A percentile compares a stretch with the other conserved stretches of the same genome.
phyloP scores from a whole-genome alignment of 768 basidiomycete species.

The Boletus sp. region DNA sequence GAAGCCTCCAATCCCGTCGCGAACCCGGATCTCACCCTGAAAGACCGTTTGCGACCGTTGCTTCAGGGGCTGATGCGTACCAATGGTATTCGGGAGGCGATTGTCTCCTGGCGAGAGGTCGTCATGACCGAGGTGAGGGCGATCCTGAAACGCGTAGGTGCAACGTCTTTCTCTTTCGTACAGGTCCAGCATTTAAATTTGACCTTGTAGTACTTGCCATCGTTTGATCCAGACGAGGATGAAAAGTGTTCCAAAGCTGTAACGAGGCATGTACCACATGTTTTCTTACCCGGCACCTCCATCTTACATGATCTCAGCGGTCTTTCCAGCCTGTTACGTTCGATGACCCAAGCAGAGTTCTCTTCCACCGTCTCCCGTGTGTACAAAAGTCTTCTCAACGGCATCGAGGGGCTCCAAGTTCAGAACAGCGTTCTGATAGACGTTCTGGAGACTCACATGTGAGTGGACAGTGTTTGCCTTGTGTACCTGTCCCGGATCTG shows the following conservation, averaged over 20 bases:
- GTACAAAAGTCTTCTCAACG: constrained; percentile 60
- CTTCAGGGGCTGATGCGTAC: constrained; percentile 77
- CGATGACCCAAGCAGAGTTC: constrained; percentile 70
- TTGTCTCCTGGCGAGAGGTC: constrained; percentile 67
- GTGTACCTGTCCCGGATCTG: neutral
- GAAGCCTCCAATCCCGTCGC: constrained; percentile 10
- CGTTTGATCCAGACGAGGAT: constrained; percentile 56
- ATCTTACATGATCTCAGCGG: constrained; percentile 21
- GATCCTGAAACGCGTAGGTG: constrained; percentile 58
- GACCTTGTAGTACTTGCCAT: constrained; percentile 53
- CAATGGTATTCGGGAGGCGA: constrained; percentile 65
- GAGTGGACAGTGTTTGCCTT: constrained; percentile 11
- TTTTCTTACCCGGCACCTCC: neutral
- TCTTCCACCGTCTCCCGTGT: constrained; percentile 57
- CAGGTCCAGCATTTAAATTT: neutral
- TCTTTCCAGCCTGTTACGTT: constrained; percentile 56
- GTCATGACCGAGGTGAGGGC: constrained; percentile 60
- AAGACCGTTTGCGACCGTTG: constrained; percentile 67
- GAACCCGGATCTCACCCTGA: constrained; percentile 44
- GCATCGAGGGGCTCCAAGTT: constrained; percentile 64
- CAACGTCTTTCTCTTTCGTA: neutral
- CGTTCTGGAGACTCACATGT: constrained; percentile 51
- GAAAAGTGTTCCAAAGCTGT: constrained; percentile 34
- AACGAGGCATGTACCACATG: constrained; percentile 21
- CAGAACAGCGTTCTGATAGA: constrained; percentile 59